Conservation (phyloP, 2,329 filamentous ascomycete genomes). For the Plectosphaerella cucumerina region DNA sequence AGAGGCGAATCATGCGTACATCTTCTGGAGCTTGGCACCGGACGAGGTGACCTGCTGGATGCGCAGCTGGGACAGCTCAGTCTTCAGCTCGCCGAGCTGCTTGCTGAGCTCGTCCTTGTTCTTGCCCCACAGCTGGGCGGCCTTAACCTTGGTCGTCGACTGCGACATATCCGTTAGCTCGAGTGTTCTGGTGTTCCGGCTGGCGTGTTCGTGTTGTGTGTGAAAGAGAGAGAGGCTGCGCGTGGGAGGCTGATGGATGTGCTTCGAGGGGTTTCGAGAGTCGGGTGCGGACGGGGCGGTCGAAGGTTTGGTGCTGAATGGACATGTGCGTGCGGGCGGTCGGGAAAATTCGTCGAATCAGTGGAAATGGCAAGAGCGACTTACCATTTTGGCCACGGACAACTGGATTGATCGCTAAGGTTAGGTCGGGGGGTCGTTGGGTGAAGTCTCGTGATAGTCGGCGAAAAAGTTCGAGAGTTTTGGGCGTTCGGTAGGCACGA, state of each 20-base stretch:
- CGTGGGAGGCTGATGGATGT: constrained; percentile 13
- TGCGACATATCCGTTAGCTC: constrained; percentile 19
- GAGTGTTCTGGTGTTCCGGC: neutral
- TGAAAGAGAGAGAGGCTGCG: neutral
- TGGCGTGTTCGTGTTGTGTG: neutral
- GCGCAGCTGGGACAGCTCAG: constrained; percentile 91
- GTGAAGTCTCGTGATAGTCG: constrained; percentile 5
- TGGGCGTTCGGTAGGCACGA: no score
- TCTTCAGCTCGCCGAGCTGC: constrained; percentile 93
- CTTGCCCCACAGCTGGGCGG: constrained; percentile 96
- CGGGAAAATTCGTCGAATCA: neutral
- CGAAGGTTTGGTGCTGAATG: constrained; percentile 6
- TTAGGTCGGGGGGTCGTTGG: constrained; percentile 9
- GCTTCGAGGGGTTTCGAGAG: neutral
- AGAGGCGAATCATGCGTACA: constrained; percentile 55
- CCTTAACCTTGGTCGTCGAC: constrained; percentile 74
- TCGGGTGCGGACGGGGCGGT: constrained; percentile 11
- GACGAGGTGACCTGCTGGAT: constrained; percentile 98
- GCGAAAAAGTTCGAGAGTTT: neutral
- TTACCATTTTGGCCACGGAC: constrained; percentile 37
- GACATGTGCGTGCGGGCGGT: constrained; percentile 2
- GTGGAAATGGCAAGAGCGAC: constrained; percentile 18
- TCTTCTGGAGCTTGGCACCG: constrained; percentile 94
- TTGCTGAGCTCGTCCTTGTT: constrained; percentile 97
- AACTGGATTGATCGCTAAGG: constrained; percentile 26